Base-by-base conservation (phyloP, 1,284 basidiomycete species). In the Cerioporus squamosus region DNA sequence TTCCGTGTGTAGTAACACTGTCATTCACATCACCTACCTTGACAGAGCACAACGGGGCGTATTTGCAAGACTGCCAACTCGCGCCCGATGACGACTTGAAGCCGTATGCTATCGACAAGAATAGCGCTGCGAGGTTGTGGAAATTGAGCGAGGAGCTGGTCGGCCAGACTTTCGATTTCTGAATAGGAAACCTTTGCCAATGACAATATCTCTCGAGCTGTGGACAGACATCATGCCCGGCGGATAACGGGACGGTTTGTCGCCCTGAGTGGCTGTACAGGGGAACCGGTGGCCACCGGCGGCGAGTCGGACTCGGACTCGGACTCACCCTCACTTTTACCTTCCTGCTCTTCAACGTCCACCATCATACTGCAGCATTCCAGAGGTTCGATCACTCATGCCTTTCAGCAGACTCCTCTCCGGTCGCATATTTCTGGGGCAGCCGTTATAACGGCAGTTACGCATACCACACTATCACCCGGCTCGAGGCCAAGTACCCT, bases 401-500 rank as follows among this genome's bases (percentile, higher is more conserved):
- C 10, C 39, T n/a, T 48, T n/a, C n/a, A n/a, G n/a, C n/a, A 38
- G 33, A 48, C 18, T 5, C 33, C 9, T 39, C 18, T 39, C 33
- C 8, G 18, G 36, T 20, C 18, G 18, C 36, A 22, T 42, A 17
- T 29, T 52, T 29, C 22, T 20, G 6, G 45, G 15, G 43, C 48
- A 23, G 36, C 38, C 9, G 22, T 52, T 5, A 24, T 49, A 8
- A 23, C 22, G 3, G 43, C 31, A 5, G 26, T 44, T 10, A 47
- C 39, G 12, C 49, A 20, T 47, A 57, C 17, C 49, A 46, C 36
- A 56, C 48, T 23, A 39, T 52, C 31, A 42, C 23, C n/a, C 42
- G 39, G 7, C 59, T 60, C 23, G 54, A 53, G 24, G 38, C 54
- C 31, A 43, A 39, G 20, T 60, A 60, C 45, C 59, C 59, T 29